Evolutionary conservation across 257 asterid genomes (phyloP).

Genomic region (Jaltomata sinuosa): DNA sequence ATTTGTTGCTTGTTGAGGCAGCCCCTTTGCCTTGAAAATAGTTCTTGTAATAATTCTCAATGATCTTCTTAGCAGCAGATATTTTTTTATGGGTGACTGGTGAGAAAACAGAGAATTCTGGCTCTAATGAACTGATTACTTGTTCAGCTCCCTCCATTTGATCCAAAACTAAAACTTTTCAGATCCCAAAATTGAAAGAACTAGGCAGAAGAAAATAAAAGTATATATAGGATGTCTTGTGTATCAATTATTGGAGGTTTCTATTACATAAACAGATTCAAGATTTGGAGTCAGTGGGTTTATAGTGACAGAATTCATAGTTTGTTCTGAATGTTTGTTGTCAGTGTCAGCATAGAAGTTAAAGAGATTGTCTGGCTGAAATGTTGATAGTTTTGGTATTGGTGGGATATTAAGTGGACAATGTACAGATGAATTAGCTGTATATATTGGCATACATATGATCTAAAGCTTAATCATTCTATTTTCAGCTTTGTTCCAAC

Average conservation of each 20-base stretch:
- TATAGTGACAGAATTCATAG: neutral
- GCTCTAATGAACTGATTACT: conserved; percentile 34
- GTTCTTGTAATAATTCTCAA: conserved; percentile 93
- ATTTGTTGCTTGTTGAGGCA: too few species aligned
- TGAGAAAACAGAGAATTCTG: conserved; percentile 74
- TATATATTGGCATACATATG: too few species aligned
- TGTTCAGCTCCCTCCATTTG: conserved; percentile 17
- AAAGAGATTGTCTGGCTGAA: neutral
- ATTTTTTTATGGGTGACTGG: conserved; percentile 92
- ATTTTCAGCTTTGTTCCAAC: too few species aligned
- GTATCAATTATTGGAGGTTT: too few species aligned
- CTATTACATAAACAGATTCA: neutral
- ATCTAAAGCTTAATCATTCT: too few species aligned
- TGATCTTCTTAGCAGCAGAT: conserved; percentile 85
- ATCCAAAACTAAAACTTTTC: neutral
- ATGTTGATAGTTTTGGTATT: too few species aligned
- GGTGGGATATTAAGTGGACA: neutral
- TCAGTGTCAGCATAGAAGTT: neutral
- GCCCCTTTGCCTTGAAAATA: conserved; percentile 77
- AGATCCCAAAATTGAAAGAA: neutral
- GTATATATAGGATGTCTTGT: neutral
- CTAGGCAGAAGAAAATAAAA: neutral
- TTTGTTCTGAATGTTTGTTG: neutral
- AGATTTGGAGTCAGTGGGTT: neutral
- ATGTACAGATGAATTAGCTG: too few species aligned